Evolutionary conservation across 352 stramenopile genomes (phyloP).

Genomic region (Phytopythium ostracodes): DNA sequence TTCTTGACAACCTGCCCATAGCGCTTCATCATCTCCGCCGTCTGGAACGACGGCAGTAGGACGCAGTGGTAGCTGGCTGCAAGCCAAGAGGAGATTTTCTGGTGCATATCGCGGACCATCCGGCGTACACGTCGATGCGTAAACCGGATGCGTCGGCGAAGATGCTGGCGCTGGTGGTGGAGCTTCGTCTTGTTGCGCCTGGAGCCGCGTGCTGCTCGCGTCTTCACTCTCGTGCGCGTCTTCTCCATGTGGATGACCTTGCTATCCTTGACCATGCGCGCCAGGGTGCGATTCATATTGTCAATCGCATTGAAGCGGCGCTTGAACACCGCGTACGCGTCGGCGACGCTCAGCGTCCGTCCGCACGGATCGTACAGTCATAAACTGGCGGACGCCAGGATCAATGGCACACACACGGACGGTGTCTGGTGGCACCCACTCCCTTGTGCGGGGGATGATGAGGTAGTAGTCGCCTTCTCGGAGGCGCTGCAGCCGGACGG

Average conservation of each 20-base stretch:
- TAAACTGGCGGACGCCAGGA: constrained; percentile 9
- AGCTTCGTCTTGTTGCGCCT: not conserved
- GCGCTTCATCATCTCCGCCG: constrained; percentile 5
- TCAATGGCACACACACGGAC: constrained; percentile 15
- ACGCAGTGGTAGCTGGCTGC: constrained; percentile 3
- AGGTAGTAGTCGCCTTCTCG: constrained; percentile 4
- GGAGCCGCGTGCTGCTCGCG: not conserved
- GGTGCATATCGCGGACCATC: constrained; percentile 10
- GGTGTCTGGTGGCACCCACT: constrained; percentile 6
- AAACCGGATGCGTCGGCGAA: not conserved
- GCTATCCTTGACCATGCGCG: not conserved
- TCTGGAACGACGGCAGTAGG: constrained; percentile 5
- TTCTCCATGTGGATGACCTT: not conserved
- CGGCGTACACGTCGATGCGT: not conserved
- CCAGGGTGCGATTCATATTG: constrained; percentile 1
- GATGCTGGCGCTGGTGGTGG: constrained; percentile 3
- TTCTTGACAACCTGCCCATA: not conserved
- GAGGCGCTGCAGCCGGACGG: constrained; percentile 1
- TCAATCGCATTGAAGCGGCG: constrained; percentile 4
- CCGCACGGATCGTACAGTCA: constrained; percentile 10
- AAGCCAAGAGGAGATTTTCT: constrained; percentile 10
- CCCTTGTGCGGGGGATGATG: not conserved
- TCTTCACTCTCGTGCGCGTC: not conserved
- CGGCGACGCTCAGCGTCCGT: constrained; percentile 7
- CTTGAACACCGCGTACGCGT: not conserved